A percentile compares a stretch with the other conserved stretches of the same genome.
Conservation (phyloP, 768 basidiomycete species). For the Lentinula aciculospora region DNA sequence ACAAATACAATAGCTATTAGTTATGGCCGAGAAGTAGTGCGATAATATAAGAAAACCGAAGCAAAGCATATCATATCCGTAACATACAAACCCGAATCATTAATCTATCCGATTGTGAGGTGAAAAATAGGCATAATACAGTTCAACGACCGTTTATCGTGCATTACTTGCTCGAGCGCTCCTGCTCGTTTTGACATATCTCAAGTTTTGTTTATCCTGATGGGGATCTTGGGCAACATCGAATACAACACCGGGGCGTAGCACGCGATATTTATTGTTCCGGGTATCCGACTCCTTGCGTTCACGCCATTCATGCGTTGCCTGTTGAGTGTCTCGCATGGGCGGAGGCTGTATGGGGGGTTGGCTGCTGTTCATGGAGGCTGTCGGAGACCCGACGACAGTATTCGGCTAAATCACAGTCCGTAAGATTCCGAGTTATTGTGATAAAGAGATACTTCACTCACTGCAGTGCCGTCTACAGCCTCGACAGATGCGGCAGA, state of each 20-base stretch:
- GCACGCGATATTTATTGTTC: slow-evolving; percentile 23
- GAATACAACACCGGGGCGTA: slow-evolving; percentile 63
- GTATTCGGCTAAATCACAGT: slow-evolving; percentile 50
- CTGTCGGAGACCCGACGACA: slow-evolving; percentile 68
- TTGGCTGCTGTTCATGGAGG: slow-evolving; percentile 60
- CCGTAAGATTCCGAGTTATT: slow-evolving; percentile 10
- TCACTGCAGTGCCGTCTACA: slow-evolving; percentile 72
- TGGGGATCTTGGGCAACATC: slow-evolving; percentile 51
- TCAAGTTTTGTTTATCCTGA: slow-evolving; percentile 30
- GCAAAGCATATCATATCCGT: slow-evolving; percentile 1
- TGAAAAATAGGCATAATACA: not conserved
- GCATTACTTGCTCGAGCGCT: not conserved
- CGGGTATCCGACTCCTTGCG: slow-evolving; percentile 39
- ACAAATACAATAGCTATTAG: slow-evolving; percentile 2
- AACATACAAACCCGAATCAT: not conserved
- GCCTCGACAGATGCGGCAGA: slow-evolving; percentile 76
- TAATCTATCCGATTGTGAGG: not conserved
- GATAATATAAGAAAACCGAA: not conserved
- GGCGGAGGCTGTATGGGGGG: slow-evolving; percentile 51
- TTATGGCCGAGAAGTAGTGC: not conserved
- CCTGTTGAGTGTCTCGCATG: slow-evolving; percentile 55
- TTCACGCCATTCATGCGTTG: slow-evolving; percentile 69
- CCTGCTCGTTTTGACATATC: slow-evolving; percentile 9
- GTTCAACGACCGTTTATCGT: not conserved
- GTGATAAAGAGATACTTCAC: slow-evolving; percentile 18